A percentile compares a stretch with the other conserved stretches of the same genome.
Conservation (phyloP, 495 filamentous ascomycete genomes). For the Xylaria telfairii region DNA sequence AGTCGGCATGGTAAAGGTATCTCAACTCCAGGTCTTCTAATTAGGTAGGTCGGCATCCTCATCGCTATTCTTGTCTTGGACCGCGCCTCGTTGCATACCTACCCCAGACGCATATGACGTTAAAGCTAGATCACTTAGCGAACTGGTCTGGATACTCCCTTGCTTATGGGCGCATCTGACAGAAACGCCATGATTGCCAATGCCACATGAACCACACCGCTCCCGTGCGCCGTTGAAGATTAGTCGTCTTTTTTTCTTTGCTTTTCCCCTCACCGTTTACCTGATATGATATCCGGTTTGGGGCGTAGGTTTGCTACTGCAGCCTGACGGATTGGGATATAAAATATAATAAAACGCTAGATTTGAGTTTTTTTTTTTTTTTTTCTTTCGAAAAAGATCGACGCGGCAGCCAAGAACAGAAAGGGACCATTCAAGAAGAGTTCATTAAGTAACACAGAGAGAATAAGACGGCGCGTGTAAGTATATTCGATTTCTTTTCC, state of each 20-base stretch:
- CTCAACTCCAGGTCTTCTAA: background rate
- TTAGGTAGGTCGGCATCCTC: background rate
- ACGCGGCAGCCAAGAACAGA: background rate
- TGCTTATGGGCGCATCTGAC: constrained; percentile 17
- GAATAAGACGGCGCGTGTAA: background rate
- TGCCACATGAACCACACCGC: constrained; percentile 3
- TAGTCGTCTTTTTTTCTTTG: background rate
- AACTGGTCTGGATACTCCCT: background rate
- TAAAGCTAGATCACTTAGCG: background rate
- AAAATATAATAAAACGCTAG: background rate
- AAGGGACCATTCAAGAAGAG: background rate
- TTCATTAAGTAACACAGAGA: background rate
- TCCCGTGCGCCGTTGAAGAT: constrained; percentile 21
- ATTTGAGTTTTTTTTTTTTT: too few species aligned
- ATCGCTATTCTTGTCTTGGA: background rate
- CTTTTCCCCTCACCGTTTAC: constrained; percentile 22
- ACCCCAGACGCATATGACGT: background rate
- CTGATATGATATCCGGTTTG: background rate
- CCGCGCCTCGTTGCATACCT: background rate
- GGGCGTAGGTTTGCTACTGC: constrained; percentile 8
- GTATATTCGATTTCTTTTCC: background rate
- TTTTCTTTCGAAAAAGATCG: constrained; percentile 9
- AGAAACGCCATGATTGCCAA: constrained; percentile 3
- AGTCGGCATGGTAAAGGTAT: background rate
- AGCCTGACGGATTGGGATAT: constrained; percentile 1